phyloP scores from a whole-genome alignment of 345 rosid genomes.

The Erucastrum elatum region DNA sequence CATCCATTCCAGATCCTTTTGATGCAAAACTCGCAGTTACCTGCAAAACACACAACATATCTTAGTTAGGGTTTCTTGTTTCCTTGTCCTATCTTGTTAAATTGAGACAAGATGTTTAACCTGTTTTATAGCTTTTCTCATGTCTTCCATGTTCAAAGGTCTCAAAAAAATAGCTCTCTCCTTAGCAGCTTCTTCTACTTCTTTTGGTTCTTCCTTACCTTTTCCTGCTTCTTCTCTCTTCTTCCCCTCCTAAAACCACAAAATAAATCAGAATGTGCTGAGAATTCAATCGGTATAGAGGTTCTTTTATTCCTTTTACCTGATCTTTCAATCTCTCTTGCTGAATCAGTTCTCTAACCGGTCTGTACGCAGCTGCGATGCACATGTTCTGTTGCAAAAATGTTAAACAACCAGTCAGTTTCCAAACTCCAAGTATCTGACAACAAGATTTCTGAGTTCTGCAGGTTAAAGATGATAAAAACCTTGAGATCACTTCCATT shows the following conservation, averaged over 20 bases:
- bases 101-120: conserved; percentile 37
- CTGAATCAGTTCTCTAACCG: conserved; percentile 86
- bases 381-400: conserved; percentile 76
- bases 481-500: conserved; percentile 99
- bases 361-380: conserved; percentile 92
- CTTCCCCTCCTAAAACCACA: conserved; percentile 61
- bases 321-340: conserved; percentile 73
- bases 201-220: conserved; percentile 49
- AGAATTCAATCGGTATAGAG: conserved; percentile 1
- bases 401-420: conserved; percentile 22
- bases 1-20: conserved; percentile 74
- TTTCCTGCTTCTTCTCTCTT: conserved; percentile 60
- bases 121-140: conserved; percentile 93
- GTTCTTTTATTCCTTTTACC: conserved; percentile 37
- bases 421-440: not conserved
- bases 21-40: conserved; percentile 89
- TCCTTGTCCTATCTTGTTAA: not conserved
- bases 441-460: not conserved
- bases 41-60: conserved; percentile 41
- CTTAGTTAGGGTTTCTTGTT: not conserved
- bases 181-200: conserved; percentile 45
- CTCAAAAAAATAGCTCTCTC: conserved; percentile 66
- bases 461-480: conserved; percentile 26
- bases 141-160: conserved; percentile 83
- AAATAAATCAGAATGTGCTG: not conserved